Base-by-base conservation (phyloP, 108 stramenopile species). In the Skeletonema grethae region DNA sequence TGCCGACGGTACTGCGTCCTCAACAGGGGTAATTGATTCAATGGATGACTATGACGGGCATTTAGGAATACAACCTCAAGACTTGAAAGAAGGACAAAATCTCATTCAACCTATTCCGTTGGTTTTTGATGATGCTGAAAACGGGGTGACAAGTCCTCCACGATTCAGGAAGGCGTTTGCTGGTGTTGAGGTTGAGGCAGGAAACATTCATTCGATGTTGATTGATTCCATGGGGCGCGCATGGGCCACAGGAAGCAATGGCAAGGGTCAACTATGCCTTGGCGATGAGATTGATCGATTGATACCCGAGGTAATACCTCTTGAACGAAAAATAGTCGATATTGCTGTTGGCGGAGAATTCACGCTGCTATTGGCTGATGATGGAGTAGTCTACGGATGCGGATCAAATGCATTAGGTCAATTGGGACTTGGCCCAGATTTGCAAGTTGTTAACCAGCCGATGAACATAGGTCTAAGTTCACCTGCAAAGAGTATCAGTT, bases 371-470 rank as follows among this genome's bases (percentile, higher is more conserved):
- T 61, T 79, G 8, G 68, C 63, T 38, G 61, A 76, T 6, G 30
- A 46, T 53, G 82, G 80, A 36, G 62, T 73, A 13, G 82, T 82
- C 0, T 82, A 63, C 57, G 81, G 73, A 25, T 85, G 82, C 56
- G 84, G 84, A 11, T 69, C 78, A 15, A 85, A 85, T 57, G 77
- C 65, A 32, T 59, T 79, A 48, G 84, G 84, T 30, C 84, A 85
- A 50, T 60, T 85, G 10, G 84, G 84, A 59, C 70, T 83, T 1
- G 69, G 67, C 24, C 46, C 63, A 24, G 53, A 45, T 28, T 48
- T 53, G 15, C 46, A 39, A 43, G 39, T 32, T 41, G 73, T 69
- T 2, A 25, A 66, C 2, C 15, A 56, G 20, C 79, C 79, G 43
- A 48, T 57, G 20, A 56, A 41, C 24, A 9, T 80, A n/a, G 64